These are phyloP conservation scores for Colletotrichum abscissum DNA, from an alignment of 2,329 filamentous ascomycete species.

Conservation along the genomic window DNA sequence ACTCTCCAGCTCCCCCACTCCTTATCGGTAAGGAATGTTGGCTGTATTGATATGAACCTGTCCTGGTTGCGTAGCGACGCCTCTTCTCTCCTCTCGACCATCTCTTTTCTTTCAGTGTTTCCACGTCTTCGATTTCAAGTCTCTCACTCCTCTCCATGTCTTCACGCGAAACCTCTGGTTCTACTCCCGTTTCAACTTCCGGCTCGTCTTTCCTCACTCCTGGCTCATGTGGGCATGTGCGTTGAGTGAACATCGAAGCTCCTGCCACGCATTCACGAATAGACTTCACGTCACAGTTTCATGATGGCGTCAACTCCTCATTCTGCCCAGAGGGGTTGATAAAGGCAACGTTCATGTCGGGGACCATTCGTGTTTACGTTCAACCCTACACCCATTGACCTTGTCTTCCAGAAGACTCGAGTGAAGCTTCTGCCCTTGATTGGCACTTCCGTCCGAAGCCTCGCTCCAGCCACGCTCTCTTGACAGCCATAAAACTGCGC, in stretches of 20 bases:
- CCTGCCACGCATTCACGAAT: not conserved
- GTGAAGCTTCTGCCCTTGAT: not conserved
- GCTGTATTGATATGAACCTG: not conserved
- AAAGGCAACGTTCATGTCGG: too few species aligned
- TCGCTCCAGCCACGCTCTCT: not conserved
- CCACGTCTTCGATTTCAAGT: too few species aligned
- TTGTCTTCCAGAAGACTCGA: not conserved
- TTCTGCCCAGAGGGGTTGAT: not conserved
- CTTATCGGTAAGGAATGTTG: not conserved
- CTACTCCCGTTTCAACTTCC: not conserved
- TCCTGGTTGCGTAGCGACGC: too few species aligned
- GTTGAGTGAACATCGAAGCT: not conserved
- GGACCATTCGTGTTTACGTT: too few species aligned
- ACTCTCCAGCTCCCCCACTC: not conserved
- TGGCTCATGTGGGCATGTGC: not conserved
- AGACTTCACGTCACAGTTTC: not conserved
- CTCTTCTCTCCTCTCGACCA: too few species aligned
- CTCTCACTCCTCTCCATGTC: not conserved
- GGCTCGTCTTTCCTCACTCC: not conserved
- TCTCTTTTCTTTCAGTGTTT: too few species aligned
- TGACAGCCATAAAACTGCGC: not conserved
- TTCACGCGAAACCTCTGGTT: not conserved
- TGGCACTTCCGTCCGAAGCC: not conserved
- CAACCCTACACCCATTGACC: not conserved
- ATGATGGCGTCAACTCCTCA: not conserved